Conservation (phyloP, 2,329 filamentous ascomycete genomes). For the Colletotrichum falcatum region DNA sequence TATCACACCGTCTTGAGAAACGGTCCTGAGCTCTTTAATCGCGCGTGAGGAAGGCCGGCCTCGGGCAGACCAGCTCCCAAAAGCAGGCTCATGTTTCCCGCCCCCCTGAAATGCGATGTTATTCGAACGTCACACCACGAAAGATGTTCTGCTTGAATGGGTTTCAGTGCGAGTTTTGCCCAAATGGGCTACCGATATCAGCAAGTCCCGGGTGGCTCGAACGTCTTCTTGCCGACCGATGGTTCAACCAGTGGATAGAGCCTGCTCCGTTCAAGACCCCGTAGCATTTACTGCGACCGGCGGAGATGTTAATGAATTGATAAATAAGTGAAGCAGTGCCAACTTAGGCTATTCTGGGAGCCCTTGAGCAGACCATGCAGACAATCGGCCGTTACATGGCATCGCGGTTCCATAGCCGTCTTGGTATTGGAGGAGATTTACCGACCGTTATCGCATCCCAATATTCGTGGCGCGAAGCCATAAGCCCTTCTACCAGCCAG, state of each 20-base stretch:
- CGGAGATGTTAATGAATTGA: neutral
- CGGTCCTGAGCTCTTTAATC: too few relatives aligned
- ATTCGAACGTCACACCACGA: too few relatives aligned
- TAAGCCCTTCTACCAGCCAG: neutral
- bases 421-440: conserved; percentile 21
- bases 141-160: too few relatives aligned
- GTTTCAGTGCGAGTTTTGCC: too few relatives aligned
- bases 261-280: neutral
- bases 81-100: too few relatives aligned
- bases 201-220: neutral
- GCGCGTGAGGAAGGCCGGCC: too few relatives aligned
- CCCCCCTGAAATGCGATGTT: too few relatives aligned
- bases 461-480: neutral
- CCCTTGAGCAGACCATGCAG: conserved; percentile 10
- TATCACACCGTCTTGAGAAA: too few relatives aligned
- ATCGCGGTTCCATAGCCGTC: neutral
- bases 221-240: neutral
- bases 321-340: neutral
- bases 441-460: conserved; percentile 6
- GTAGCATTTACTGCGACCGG: neutral
- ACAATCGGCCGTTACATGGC: conserved; percentile 16
- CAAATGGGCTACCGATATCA: neutral
- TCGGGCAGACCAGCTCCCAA: too few relatives aligned
- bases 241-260: neutral
- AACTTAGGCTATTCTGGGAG: conserved; percentile 19